Conservation (phyloP, 805 yeast genomes). For the Ogataea polymorpha region DNA sequence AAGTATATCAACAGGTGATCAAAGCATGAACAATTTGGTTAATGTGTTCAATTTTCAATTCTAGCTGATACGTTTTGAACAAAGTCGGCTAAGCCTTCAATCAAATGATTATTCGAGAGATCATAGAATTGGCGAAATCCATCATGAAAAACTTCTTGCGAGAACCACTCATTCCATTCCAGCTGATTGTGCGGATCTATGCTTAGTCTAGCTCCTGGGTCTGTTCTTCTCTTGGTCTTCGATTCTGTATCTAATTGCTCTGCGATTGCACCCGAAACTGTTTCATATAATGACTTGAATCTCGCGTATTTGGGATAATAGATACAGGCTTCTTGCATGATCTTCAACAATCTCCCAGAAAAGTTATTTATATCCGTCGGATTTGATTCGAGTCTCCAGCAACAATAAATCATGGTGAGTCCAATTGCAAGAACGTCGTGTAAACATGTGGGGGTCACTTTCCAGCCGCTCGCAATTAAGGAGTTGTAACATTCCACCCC, state of each 20-base stretch:
- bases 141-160: slow-evolving; percentile 24
- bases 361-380: slow-evolving; percentile 15
- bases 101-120: slow-evolving; percentile 5
- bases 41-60: no score
- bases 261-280: slow-evolving; percentile 19
- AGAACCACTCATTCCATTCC: slow-evolving; percentile 26
- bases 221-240: slow-evolving; percentile 1
- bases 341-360: slow-evolving; percentile 9
- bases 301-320: slow-evolving; percentile 17
- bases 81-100: slow-evolving; percentile 3
- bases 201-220: not conserved
- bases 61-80: not conserved
- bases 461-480: slow-evolving; percentile 17
- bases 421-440: slow-evolving; percentile 23
- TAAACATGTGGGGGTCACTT: slow-evolving; percentile 17
- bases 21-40: no score
- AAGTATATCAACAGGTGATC: no score
- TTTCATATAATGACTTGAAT: slow-evolving; percentile 18
- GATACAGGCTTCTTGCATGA: slow-evolving; percentile 20
- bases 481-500: slow-evolving; percentile 16
- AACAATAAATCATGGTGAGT: slow-evolving; percentile 24
- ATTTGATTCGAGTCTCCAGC: slow-evolving; percentile 23
- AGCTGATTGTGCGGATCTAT: slow-evolving; percentile 9
- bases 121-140: slow-evolving; percentile 23
- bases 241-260: slow-evolving; percentile 14